Base-by-base conservation (phyloP, 306 rosid genomes). In the Benincasa hispida region DNA sequence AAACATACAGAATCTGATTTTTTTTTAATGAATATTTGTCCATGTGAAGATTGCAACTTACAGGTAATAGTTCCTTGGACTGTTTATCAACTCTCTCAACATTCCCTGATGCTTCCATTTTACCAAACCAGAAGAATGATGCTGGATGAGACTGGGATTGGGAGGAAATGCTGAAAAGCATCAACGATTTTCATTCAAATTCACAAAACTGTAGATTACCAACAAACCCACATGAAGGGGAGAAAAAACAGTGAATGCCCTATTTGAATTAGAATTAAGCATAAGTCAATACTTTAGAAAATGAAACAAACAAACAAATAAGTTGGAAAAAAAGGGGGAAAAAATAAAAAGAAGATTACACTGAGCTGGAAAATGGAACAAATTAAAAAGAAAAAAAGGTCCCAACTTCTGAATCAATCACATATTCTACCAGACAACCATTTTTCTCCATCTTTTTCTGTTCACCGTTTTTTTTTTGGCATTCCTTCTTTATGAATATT, bases 301-400 rank as follows among this genome's bases (percentile, higher is more conserved):
- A 66, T 39, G 19, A 66, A 66, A 66, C 73, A 66, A 66, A 66
- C 51, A 66, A 66, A 66, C 53, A 66, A 65, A 65, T 65, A 35
- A 19, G 50, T 65, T 65, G 72, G 25, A 35, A 5, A 22, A 41
- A 39, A 35, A 13, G 51, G 51, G 51, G 51, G 48, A 24, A 13
- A 24, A 3, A 57, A 57, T 14, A 25, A 25, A 25, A 14, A 30
- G 41, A 4, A 18, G 14, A 65, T 34, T 37, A 34, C 28, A 65
- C 17, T 32, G 72, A 65, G 72, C 72, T 62, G 70, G 70, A 30
- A 61, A 62, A 62, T 62, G 70, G 74, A 67, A 37, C 19, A 63
- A 63, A 67, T 8, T 11, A 22, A 30, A 39, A 37, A 37, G 8
- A 59, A 67, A 30, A 60, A 67, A 67, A 42, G 32, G 74, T 67